Evolutionary conservation across 345 rosid species (phyloP), one percentile per base, ranked within the genome.

Genomic region (rapeseed (Brassica napus)): DNA sequence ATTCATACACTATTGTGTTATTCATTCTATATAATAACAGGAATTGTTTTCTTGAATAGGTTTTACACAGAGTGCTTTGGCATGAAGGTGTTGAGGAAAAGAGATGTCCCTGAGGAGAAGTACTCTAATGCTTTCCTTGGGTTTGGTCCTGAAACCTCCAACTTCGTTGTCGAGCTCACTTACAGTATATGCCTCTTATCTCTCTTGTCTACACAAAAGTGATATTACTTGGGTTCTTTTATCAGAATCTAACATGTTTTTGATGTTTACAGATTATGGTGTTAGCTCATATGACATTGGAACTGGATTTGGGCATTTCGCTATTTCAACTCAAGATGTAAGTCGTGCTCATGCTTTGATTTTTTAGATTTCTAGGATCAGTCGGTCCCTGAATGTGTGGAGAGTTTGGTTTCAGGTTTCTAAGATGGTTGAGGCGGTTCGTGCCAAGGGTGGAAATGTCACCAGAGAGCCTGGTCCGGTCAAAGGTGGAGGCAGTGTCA

Each of bases 381-480:
- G 0, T 49, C 65, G 34, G 6, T 8, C 59, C 61, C 67, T 74
- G 42, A 68, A n/a, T 14, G 42, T 8, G 3, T 8, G 3, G 12
- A 68, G 18, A 73, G 52, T 30, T 18, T 12, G 47, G 68, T 62
- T 79, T 6, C 77, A 94, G 98, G 93, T 90, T 71, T 76, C 89
- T 84, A 92, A 94, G 82, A 0, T 94, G 87, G 95, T 91, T 47
- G 97, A 94, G 77, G 74, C 83, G 0, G 79, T 89, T 12, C 91
- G 89, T 72, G 93, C 97, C 75, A 84, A 87, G 77, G 99, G 96
- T 69, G 98, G 98, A 6, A 81, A 42, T 32, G 83, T 95, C 67
- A 88, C 92, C 9, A 85, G 98, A 83, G 98, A 95, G 70, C 97
- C 96, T 49, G 99, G 97, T 78, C 96, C 97, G 0, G 98, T 95